These are phyloP conservation scores for Colletotrichum graminicola DNA, from an alignment of 2,329 filamentous ascomycete species.

Conservation along the genomic window DNA sequence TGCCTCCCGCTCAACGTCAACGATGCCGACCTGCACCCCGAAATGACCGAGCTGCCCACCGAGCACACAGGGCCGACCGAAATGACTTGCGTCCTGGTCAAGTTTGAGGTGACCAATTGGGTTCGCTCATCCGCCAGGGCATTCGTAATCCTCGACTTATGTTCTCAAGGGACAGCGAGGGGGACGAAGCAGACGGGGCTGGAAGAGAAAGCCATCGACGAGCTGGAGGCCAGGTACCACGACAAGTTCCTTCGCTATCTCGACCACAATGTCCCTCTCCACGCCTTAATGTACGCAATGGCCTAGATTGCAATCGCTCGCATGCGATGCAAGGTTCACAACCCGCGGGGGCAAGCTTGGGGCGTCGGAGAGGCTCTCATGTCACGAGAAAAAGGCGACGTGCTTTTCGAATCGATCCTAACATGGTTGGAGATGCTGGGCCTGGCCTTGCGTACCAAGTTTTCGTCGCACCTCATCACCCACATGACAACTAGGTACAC, in stretches of 20 bases:
- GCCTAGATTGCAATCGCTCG: conserved; percentile 46
- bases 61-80: conserved; percentile 65
- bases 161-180: conserved; percentile 13
- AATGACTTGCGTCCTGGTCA: conserved; percentile 59
- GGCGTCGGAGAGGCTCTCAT: conserved; percentile 37
- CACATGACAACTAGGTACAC: conserved; percentile 47
- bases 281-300: conserved; percentile 45
- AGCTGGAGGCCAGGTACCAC: conserved; percentile 46
- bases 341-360: conserved; percentile 44
- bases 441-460: conserved; percentile 45
- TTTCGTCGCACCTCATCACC: conserved; percentile 47
- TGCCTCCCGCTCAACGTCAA: conserved; percentile 68
- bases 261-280: conserved; percentile 49
- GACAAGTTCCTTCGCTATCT: conserved; percentile 43
- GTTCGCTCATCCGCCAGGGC: conserved; percentile 45
- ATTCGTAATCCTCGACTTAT: conserved; percentile 42
- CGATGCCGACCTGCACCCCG: conserved; percentile 64
- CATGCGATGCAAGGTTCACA: conserved; percentile 49
- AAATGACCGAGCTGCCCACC: conserved; percentile 60
- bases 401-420: conserved; percentile 46
- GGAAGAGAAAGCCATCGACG: conserved; percentile 46
- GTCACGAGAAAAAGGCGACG: conserved; percentile 44
- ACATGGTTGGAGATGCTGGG: conserved; percentile 45
- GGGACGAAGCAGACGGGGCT: conserved; percentile 29
- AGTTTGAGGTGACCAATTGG: conserved; percentile 49